A percentile compares a stretch with the other conserved stretches of the same genome.
Conservation (phyloP, 805 yeast species). For the Wickerhamiella musiphila region DNA sequence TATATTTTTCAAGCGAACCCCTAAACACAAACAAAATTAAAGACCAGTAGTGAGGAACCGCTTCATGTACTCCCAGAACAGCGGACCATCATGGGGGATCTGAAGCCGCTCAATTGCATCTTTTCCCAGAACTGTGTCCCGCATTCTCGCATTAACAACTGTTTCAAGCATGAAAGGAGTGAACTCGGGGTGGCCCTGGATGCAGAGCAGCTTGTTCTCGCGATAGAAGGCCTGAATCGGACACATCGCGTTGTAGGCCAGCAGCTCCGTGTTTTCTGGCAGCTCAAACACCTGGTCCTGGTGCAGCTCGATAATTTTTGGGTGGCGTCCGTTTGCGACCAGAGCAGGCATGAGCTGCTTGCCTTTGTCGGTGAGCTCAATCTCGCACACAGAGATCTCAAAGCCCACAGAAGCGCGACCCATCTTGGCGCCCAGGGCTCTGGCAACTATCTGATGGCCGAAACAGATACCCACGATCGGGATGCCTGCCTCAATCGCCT, state of each 20-base stretch:
- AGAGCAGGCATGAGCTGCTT: constrained; percentile 21
- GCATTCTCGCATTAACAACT: constrained; percentile 19
- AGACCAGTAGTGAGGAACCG: constrained; percentile 23
- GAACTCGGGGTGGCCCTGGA: constrained; percentile 90
- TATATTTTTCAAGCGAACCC: not conserved
- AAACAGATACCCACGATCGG: constrained; percentile 49
- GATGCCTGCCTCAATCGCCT: constrained; percentile 8
- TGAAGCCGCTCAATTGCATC: constrained; percentile 18
- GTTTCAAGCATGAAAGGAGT: constrained; percentile 20
- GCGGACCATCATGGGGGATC: constrained; percentile 26
- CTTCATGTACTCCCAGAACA: constrained; percentile 24
- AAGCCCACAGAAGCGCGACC: constrained; percentile 45
- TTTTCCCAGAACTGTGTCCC: constrained; percentile 5
- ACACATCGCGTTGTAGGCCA: constrained; percentile 40
- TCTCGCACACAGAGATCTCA: constrained; percentile 49
- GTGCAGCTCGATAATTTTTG: constrained; percentile 36
- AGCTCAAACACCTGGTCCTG: constrained; percentile 35
- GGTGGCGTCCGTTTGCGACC: constrained; percentile 14
- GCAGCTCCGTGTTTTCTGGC: constrained; percentile 26
- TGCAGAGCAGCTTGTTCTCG: constrained; percentile 35
- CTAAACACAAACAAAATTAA: not conserved
- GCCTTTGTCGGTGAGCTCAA: constrained; percentile 30
- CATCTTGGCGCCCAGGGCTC: constrained; percentile 46
- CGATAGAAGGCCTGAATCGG: constrained; percentile 49
- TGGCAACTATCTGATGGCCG: constrained; percentile 68